Percentiles rank a stretch among this genome's conserved stretches.
phyloP scores from a whole-genome alignment of 331 rosid genomes.

The Ulmus americana region DNA sequence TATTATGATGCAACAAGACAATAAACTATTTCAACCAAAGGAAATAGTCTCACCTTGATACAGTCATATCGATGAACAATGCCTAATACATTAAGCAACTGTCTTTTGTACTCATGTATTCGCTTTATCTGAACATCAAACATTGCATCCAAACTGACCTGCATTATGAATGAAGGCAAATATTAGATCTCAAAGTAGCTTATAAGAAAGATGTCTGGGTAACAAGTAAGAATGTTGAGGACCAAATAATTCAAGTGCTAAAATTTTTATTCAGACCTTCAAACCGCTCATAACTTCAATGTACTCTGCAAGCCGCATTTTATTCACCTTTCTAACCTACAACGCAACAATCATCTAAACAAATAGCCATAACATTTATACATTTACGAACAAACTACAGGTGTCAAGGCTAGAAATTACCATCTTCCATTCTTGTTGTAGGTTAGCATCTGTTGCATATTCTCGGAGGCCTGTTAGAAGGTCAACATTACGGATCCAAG shows the following conservation, averaged over 20 bases:
- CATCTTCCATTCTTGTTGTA: constrained; percentile 65
- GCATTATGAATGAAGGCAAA: constrained; percentile 26
- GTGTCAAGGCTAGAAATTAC: constrained; percentile 29
- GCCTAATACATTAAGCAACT: constrained; percentile 66
- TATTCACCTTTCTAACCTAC: constrained; percentile 61
- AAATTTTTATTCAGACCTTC: constrained; percentile 41
- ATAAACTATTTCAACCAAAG: constrained; percentile 12
- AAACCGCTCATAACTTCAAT: constrained; percentile 65
- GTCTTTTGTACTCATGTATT: constrained; percentile 75
- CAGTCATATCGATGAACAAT: constrained; percentile 70
- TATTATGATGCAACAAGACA: too few species aligned
- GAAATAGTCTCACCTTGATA: constrained; percentile 48
- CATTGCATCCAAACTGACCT: constrained; percentile 81
- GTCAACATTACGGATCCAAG: constrained; percentile 65
- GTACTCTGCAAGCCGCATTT: constrained; percentile 73
- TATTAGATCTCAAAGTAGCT: constrained; percentile 17
- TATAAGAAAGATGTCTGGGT: neutral
- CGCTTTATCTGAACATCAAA: constrained; percentile 79
- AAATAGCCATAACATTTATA: constrained; percentile 10
- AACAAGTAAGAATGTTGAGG: neutral
- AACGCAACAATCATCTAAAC: constrained; percentile 20
- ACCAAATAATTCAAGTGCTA: constrained; percentile 11
- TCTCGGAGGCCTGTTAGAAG: constrained; percentile 55
- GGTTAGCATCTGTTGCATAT: constrained; percentile 39
- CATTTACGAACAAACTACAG: constrained; percentile 14